Percentiles rank a stretch among this genome's conserved stretches.
phyloP scores from a whole-genome alignment of 1,139 yeast species.

The Yarrowia galli region DNA sequence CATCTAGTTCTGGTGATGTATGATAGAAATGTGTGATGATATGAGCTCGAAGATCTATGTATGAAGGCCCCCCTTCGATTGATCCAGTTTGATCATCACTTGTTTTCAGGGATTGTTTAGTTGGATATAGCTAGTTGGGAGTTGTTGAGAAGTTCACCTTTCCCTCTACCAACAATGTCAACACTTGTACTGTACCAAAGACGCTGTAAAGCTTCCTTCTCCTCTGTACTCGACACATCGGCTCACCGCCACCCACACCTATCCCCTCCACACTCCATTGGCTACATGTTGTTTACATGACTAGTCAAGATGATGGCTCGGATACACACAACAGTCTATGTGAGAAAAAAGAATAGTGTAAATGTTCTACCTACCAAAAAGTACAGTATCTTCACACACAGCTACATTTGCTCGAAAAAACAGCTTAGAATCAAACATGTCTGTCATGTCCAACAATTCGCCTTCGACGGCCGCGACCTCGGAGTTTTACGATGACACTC shows the following conservation, averaged over 20 bases:
- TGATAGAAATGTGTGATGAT: no score
- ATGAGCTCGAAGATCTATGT: no score
- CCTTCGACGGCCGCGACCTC: slow-evolving; percentile 13
- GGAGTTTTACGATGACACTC: slow-evolving; percentile 1
- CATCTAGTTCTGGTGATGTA: no score
- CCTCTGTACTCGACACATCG: neutral
- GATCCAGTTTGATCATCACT: no score
- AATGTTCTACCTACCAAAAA: no score
- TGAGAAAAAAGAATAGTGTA: neutral
- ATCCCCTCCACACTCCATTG: neutral
- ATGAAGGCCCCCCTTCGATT: no score
- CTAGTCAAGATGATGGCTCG: neutral
- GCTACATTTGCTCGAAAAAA: neutral
- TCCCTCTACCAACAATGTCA: no score
- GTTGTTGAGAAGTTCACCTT: no score
- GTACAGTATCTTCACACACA: neutral
- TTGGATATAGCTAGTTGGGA: no score
- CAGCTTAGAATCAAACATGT: neutral
- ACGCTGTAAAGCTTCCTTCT: no score
- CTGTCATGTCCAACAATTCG: neutral
- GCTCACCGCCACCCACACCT: neutral
- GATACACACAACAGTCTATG: neutral
- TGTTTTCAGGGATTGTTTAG: no score
- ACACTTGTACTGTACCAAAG: no score
- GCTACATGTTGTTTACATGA: neutral